These are phyloP conservation scores for Suillus spraguei DNA, from an alignment of 768 basidiomycete genomes.

Conservation along the genomic window DNA sequence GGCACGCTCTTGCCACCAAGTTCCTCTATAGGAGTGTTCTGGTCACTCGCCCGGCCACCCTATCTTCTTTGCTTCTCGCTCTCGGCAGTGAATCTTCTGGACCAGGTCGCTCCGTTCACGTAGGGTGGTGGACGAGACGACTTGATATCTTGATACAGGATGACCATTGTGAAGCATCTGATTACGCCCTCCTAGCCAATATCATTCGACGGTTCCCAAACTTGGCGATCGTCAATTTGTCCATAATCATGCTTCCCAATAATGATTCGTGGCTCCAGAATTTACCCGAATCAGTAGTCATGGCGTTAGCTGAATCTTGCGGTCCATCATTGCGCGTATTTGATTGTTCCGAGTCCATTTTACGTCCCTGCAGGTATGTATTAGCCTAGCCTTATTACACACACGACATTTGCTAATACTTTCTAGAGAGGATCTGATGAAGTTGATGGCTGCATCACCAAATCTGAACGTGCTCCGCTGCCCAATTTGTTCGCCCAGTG, in stretches of 20 bases:
- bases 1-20: slow-evolving; percentile 24
- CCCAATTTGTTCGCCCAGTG: slow-evolving; percentile 29
- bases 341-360: slow-evolving; percentile 32
- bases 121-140: slow-evolving; percentile 31
- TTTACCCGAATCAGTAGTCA: slow-evolving; percentile 23
- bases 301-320: slow-evolving; percentile 28
- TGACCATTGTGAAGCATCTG: slow-evolving; percentile 26
- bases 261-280: slow-evolving; percentile 30
- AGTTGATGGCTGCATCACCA: slow-evolving; percentile 24
- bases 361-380: slow-evolving; percentile 31
- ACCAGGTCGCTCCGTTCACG: slow-evolving; percentile 10
- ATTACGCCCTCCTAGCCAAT: slow-evolving; percentile 26
- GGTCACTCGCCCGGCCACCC: slow-evolving; percentile 21
- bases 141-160: slow-evolving; percentile 28
- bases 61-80: slow-evolving; percentile 19
- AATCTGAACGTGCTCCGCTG: slow-evolving; percentile 33
- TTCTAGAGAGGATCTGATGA: slow-evolving; percentile 31
- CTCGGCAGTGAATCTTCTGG: slow-evolving; percentile 16
- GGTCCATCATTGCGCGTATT: slow-evolving; percentile 29
- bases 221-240: slow-evolving; percentile 26
- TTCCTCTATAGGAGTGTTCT: slow-evolving; percentile 27
- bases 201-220: slow-evolving; percentile 30
- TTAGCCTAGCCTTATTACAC: neutral
- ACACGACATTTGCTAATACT: slow-evolving; percentile 1
- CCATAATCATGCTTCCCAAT: slow-evolving; percentile 27